Conservation (phyloP, 805 yeast species). For the Saccharomycopsis amapae region DNA sequence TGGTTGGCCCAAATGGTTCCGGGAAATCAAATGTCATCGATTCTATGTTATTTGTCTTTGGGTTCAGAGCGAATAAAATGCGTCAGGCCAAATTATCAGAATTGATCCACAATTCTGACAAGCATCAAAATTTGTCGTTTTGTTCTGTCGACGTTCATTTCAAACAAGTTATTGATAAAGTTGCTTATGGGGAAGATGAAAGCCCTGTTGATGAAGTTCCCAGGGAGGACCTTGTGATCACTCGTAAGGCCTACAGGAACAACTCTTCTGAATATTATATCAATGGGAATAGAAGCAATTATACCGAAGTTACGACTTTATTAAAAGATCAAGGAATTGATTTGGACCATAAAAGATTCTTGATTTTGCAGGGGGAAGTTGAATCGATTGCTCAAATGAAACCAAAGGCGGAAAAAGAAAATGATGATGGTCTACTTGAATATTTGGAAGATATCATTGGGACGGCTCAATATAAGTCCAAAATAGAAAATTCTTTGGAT, state of each 20-base stretch:
- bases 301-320: constrained; percentile 68
- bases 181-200: constrained; percentile 32
- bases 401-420: constrained; percentile 87
- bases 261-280: constrained; percentile 75
- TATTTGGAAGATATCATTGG: constrained; percentile 96
- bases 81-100: constrained; percentile 92
- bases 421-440: constrained; percentile 90
- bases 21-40: constrained; percentile 98
- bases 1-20: constrained; percentile 97
- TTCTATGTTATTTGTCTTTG: constrained; percentile 92
- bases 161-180: constrained; percentile 61
- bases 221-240: constrained; percentile 52
- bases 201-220: constrained; percentile 37
- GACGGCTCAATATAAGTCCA: constrained; percentile 72
- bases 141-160: constrained; percentile 93
- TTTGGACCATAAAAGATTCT: constrained; percentile 86
- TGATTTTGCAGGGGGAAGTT: constrained; percentile 96
- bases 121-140: constrained; percentile 52
- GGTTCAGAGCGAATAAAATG: constrained; percentile 94
- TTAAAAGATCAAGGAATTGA: constrained; percentile 83
- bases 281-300: constrained; percentile 61
- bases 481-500: constrained; percentile 57
- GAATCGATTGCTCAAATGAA: constrained; percentile 99
- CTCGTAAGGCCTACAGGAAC: constrained; percentile 72
- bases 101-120: constrained; percentile 84